phyloP scores from a whole-genome alignment of 1,284 basidiomycete genomes.

The Ganoderma leucocontextum region DNA sequence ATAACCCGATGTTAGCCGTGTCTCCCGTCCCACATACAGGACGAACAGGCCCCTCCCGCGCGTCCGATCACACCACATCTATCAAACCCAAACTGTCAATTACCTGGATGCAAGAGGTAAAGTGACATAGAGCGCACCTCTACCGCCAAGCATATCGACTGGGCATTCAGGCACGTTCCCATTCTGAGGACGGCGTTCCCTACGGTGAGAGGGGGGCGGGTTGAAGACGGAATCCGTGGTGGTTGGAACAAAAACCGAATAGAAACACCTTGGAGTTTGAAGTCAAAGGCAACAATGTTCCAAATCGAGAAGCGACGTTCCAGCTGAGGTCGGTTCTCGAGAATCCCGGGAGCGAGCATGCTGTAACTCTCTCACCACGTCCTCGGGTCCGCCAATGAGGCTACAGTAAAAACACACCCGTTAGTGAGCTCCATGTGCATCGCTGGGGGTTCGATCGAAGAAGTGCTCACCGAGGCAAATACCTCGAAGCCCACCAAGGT shows the following conservation, averaged over 20 bases:
- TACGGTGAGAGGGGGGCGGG: not conserved
- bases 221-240: not conserved
- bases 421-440: not conserved
- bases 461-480: not conserved
- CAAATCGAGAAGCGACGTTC: not conserved
- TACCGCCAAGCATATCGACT: not conserved
- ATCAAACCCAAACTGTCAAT: not conserved
- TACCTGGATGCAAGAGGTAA: not conserved
- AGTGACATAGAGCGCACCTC: not conserved
- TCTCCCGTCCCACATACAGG: no score
- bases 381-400: not conserved
- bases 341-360: not conserved
- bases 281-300: not conserved
- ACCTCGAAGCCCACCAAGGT: not conserved
- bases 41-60: not conserved
- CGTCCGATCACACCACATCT: not conserved
- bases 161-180: not conserved
- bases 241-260: no score
- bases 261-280: not conserved
- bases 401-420: not conserved
- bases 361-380: not conserved
- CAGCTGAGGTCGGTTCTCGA: not conserved
- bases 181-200: not conserved
- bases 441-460: not conserved
- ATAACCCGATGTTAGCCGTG: no score